A percentile compares a stretch with the other conserved stretches of the same genome.
phyloP scores from a whole-genome alignment of 2,329 filamentous ascomycete genomes.

The Aspergillus proliferans region DNA sequence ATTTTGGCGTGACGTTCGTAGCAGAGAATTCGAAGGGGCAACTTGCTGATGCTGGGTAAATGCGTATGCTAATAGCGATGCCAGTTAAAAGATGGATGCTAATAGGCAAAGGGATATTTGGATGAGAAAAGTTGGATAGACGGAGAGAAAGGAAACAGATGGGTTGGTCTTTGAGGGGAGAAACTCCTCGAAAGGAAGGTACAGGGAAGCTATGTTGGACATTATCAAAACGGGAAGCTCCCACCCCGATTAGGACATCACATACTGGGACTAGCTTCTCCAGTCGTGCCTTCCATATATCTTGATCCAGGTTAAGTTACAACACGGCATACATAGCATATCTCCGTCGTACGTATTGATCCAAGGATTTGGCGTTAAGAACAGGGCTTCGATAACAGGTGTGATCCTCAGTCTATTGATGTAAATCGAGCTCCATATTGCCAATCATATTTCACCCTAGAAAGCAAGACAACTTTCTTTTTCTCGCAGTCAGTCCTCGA shows the following conservation, averaged over 20 bases:
- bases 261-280: not conserved
- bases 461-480: too few species aligned
- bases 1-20: not conserved
- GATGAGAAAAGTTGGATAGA: not conserved
- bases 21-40: not conserved
- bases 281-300: not conserved
- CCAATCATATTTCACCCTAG: too few species aligned
- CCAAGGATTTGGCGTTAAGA: too few species aligned
- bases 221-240: not conserved
- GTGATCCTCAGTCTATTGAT: too few species aligned
- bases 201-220: not conserved
- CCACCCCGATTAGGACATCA: not conserved
- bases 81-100: not conserved
- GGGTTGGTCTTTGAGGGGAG: not conserved
- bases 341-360: too few species aligned
- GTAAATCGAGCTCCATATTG: too few species aligned
- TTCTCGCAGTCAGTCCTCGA: too few species aligned
- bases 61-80: not conserved
- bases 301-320: too few species aligned
- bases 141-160: not conserved
- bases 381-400: too few species aligned
- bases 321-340: too few species aligned
- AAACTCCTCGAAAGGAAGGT: not conserved
- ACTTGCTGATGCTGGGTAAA: not conserved
- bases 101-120: not conserved